These are phyloP conservation scores for Penicillium desertorum DNA, from an alignment of 495 filamentous ascomycete species.

Conservation along the genomic window DNA sequence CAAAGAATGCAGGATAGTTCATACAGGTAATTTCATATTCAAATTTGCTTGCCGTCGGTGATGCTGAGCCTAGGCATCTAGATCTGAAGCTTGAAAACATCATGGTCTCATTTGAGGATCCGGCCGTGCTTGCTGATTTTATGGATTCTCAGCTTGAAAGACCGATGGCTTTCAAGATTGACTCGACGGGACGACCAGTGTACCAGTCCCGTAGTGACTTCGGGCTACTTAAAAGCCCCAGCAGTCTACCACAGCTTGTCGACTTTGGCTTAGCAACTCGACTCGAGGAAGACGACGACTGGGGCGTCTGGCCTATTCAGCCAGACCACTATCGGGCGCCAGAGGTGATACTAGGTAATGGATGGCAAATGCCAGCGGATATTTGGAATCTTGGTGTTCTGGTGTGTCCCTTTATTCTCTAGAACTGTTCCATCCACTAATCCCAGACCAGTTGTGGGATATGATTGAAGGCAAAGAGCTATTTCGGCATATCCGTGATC, in stretches of 20 bases:
- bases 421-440: constrained; percentile 29
- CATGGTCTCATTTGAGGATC: constrained; percentile 47
- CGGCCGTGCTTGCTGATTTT: constrained; percentile 41
- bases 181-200: constrained; percentile 32
- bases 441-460: constrained; percentile 45
- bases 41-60: constrained; percentile 19
- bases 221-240: constrained; percentile 36
- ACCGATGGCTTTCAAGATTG: constrained; percentile 43
- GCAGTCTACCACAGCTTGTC: constrained; percentile 65
- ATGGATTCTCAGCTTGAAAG: constrained; percentile 36
- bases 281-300: constrained; percentile 38
- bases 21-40: constrained; percentile 33
- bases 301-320: constrained; percentile 43
- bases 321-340: constrained; percentile 47
- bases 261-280: constrained; percentile 87
- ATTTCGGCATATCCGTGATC: constrained; percentile 39
- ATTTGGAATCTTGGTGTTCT: constrained; percentile 49
- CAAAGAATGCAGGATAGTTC: constrained; percentile 38
- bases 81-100: constrained; percentile 52
- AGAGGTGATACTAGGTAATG: constrained; percentile 44
- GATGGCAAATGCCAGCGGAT: constrained; percentile 43
- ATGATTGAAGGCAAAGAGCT: constrained; percentile 47
- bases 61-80: constrained; percentile 30
- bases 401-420: constrained; percentile 33
- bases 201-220: constrained; percentile 46